Conservation (phyloP, 345 rosid species). For the Draba incana region DNA sequence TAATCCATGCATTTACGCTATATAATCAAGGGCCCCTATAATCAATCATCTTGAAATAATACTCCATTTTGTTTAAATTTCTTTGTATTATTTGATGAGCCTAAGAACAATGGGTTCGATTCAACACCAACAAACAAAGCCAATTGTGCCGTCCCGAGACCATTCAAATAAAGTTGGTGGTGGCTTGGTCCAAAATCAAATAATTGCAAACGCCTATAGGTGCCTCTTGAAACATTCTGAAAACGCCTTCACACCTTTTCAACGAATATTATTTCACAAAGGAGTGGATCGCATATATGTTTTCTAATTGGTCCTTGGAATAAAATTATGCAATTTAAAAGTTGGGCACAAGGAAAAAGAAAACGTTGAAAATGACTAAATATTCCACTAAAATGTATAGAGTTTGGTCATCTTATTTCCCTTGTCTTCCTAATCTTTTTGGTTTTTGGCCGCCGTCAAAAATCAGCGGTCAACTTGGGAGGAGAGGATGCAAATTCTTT, state of each 20-base stretch:
- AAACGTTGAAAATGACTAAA: constrained; percentile 19
- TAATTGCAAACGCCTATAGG: not conserved
- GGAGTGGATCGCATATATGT: constrained; percentile 8
- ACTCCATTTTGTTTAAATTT: too few species aligned
- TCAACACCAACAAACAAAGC: not conserved
- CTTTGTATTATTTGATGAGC: constrained; percentile 3
- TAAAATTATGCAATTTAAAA: constrained; percentile 19
- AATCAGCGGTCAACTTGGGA: constrained; percentile 18
- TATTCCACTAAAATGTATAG: constrained; percentile 3
- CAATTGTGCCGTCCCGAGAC: constrained; percentile 18
- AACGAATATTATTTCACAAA: constrained; percentile 4
- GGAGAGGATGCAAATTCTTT: constrained; percentile 32
- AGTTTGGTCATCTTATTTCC: constrained; percentile 29
- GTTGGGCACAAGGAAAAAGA: not conserved
- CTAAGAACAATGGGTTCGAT: not conserved
- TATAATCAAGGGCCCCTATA: too few species aligned
- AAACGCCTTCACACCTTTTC: constrained; percentile 5
- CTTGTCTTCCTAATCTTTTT: constrained; percentile 7
- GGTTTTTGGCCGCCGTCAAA: constrained; percentile 26
- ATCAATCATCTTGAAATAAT: too few species aligned
- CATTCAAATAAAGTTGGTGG: constrained; percentile 3
- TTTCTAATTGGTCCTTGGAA: constrained; percentile 28
- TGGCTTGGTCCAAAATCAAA: not conserved
- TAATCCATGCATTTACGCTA: too few species aligned
- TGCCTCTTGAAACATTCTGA: not conserved